phyloP scores from a whole-genome alignment of 2,329 filamentous ascomycete species.

The Phialophora macrospora region DNA sequence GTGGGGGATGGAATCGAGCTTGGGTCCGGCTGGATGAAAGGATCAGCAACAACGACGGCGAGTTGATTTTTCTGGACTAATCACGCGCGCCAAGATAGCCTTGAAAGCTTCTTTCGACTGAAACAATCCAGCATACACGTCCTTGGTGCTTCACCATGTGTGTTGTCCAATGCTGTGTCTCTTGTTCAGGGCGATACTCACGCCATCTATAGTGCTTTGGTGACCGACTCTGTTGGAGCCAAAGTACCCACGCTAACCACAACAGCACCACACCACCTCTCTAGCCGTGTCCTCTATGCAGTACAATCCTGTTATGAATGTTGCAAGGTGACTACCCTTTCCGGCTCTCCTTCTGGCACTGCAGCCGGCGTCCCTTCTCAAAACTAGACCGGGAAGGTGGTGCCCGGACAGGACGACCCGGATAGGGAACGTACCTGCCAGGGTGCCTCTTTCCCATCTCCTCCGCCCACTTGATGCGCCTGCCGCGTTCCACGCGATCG shows the following conservation, averaged over 20 bases:
- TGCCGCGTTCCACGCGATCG: neutral
- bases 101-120: neutral
- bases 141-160: neutral
- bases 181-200: neutral
- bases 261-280: neutral
- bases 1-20: constrained; percentile 37
- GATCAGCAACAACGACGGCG: constrained; percentile 48
- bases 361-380: neutral
- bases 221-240: neutral
- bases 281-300: neutral
- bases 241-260: neutral
- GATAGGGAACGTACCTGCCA: constrained; percentile 1
- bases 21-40: constrained; percentile 46
- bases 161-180: neutral
- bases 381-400: neutral
- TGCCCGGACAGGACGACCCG: neutral
- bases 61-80: constrained; percentile 40
- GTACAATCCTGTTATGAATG: neutral
- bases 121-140: neutral
- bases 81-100: neutral
- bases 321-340: neutral
- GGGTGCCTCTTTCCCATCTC: constrained; percentile 3
- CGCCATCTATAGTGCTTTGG: neutral
- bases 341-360: neutral
- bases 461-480: constrained; percentile 3